Conservation (phyloP, 164 flowering plant genomes). For the Chloranthus sessilifolius region DNA sequence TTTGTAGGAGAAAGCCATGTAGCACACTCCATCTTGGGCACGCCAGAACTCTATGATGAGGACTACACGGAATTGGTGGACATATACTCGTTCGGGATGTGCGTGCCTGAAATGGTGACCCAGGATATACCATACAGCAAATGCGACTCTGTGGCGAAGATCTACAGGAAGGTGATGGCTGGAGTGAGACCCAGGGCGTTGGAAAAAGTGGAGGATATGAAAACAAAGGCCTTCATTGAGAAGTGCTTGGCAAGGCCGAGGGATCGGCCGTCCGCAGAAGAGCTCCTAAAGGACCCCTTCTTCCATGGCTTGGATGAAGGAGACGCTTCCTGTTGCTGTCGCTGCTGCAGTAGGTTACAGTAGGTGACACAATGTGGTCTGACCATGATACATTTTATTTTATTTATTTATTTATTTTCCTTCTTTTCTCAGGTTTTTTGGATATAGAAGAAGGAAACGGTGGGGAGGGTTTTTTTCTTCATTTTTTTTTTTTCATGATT, state of each 20-base stretch:
- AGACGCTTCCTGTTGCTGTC: too few relatives aligned
- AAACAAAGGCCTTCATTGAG: constrained; percentile 59
- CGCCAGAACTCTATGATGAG: constrained; percentile 82
- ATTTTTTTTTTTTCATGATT: too few relatives aligned
- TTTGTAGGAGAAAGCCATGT: constrained; percentile 54
- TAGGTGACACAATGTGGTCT: too few relatives aligned
- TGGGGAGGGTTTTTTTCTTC: too few relatives aligned
- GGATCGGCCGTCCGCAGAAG: constrained; percentile 64
- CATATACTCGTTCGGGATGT: constrained; percentile 78
- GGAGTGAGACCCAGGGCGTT: constrained; percentile 60
- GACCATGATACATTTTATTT: too few relatives aligned
- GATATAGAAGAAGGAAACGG: too few relatives aligned
- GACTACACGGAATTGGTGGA: constrained; percentile 74
- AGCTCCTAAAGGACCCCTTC: constrained; percentile 59
- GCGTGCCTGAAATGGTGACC: constrained; percentile 72
- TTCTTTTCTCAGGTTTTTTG: too few relatives aligned
- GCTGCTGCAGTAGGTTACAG: too few relatives aligned
- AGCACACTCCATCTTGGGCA: constrained; percentile 74
- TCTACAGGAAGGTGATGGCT: constrained; percentile 61
- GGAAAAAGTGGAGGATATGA: constrained; percentile 53
- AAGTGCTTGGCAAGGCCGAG: constrained; percentile 56
- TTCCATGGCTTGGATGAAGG: constrained; percentile 44
- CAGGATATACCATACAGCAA: constrained; percentile 68
- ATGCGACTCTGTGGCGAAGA: constrained; percentile 57
- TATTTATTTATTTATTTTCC: too few relatives aligned